Percentiles rank a stretch among this genome's conserved stretches.
Conservation (phyloP, 495 filamentous ascomycete species). For the Thozetella sp. region DNA sequence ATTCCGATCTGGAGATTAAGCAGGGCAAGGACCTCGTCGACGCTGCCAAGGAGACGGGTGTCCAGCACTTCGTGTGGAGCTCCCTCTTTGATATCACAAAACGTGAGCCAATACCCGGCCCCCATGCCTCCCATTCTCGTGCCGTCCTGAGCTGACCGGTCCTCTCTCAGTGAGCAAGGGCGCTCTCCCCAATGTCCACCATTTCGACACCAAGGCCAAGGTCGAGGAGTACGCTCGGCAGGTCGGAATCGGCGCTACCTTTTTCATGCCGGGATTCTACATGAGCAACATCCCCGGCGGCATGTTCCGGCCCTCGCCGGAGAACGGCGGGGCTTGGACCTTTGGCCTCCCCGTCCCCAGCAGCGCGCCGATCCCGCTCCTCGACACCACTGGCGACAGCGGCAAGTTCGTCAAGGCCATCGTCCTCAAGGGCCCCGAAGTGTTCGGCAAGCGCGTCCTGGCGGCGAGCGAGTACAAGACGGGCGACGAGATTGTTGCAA, state of each 20-base stretch:
- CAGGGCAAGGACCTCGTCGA: constrained; percentile 51
- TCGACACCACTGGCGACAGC: constrained; percentile 55
- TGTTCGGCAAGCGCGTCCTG: constrained; percentile 36
- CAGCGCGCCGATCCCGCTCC: constrained; percentile 48
- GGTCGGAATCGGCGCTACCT: constrained; percentile 50
- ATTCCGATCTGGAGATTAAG: constrained; percentile 36
- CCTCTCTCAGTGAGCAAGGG: constrained; percentile 43
- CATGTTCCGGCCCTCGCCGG: constrained; percentile 24
- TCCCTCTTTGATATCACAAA: constrained; percentile 32
- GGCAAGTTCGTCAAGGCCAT: constrained; percentile 60
- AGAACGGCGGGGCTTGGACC: constrained; percentile 31
- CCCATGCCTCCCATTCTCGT: no score
- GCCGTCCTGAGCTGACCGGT: no score
- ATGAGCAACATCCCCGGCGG: constrained; percentile 51
- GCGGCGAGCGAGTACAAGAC: constrained; percentile 56
- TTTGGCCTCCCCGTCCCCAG: constrained; percentile 41
- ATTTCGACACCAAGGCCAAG: constrained; percentile 65
- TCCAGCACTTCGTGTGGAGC: constrained; percentile 49
- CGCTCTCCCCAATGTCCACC: constrained; percentile 49
- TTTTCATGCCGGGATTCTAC: constrained; percentile 60
- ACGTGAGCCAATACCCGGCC: constrained; percentile 17
- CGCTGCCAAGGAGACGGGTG: constrained; percentile 43
- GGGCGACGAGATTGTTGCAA: constrained; percentile 41
- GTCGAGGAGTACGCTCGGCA: constrained; percentile 59
- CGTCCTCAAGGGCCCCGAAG: constrained; percentile 33